Evolutionary conservation across 1,139 yeast genomes (phyloP).

Genomic region (Blastobotrys buckinghamii): DNA sequence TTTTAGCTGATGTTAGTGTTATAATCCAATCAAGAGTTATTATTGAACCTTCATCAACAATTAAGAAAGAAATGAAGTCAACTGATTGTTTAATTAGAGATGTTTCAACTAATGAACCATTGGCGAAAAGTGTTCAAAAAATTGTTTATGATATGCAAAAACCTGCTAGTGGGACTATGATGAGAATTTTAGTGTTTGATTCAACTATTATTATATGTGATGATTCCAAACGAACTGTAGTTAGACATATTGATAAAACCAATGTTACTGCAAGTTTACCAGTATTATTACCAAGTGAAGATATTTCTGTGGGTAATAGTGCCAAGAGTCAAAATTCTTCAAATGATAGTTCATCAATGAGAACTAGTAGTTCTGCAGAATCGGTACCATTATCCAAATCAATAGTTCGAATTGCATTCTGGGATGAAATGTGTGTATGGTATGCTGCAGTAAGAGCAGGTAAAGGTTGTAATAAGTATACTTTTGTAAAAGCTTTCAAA

Average conservation of each 20-base stretch:
- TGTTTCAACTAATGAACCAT: constrained; percentile 3
- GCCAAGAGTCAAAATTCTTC: constrained; percentile 5
- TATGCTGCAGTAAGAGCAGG: constrained; percentile 12
- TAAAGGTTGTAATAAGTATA: constrained; percentile 12
- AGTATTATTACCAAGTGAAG: constrained; percentile 9
- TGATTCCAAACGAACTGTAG: constrained; percentile 18
- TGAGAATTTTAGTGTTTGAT: constrained; percentile 21
- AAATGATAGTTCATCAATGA: constrained; percentile 1
- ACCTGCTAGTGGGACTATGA: constrained; percentile 17
- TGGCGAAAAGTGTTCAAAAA: constrained; percentile 17
- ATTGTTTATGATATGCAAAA: constrained; percentile 15
- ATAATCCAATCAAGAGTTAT: constrained; percentile 16
- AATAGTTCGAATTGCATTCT: constrained; percentile 14
- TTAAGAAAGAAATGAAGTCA: constrained; percentile 12
- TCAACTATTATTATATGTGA: constrained; percentile 18
- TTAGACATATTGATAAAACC: constrained; percentile 15
- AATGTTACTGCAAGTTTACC: constrained; percentile 17
- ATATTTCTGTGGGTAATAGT: background rate
- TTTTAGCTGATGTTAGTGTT: constrained; percentile 21
- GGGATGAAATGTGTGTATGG: constrained; percentile 14
- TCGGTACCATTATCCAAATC: constrained; percentile 7
- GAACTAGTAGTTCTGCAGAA: constrained; percentile 1
- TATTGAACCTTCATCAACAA: constrained; percentile 16
- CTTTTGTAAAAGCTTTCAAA: constrained; percentile 11
- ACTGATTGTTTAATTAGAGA: constrained; percentile 19